Base-by-base conservation (phyloP, 78 protist genomes). In the Dictyostelium citrinum region DNA sequence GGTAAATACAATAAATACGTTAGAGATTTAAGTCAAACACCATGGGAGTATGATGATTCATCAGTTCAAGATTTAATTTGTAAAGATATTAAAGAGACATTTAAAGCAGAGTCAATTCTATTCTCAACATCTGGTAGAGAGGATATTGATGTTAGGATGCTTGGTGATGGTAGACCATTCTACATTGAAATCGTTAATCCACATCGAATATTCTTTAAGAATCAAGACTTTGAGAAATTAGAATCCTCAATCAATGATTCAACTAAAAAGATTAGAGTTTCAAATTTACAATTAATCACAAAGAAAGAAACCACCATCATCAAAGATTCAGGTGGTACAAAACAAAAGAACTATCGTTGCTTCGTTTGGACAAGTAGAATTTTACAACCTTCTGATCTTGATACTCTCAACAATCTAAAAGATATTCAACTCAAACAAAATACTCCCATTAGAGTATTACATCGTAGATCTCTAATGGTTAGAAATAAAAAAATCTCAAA, bases 101-200 rank as follows among this genome's bases (percentile, higher is more conserved):
- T 75, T 64, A 39, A 58, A 77, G 29, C 58, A 4, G 92, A 86
- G 16, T 10, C 68, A 22, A 33, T 55, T 20, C 11, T 43, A 17
- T 82, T 64, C 37, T 10, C 84, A 12, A 1, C 93, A 12, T 67
- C 98, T 1, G 99, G 99, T 14, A 93, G 99, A 6, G 99, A 98
- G 46, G 99, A 98, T 67, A 41, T 83, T 20, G 98, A 98, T 60
- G 99, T 98, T 17, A 95, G 99, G 33, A 98, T 98, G 99, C 84
- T 97, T 16, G 98, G 98, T 37, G 9, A 14, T 0, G 99, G 99
- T 17, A 88, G 99, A 24, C 98, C 98, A 10, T 98, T 97, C 64
- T 55, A 96, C 1, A 37, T 98, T 1, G 98, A 97, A 84, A 22
- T 97, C 14, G 17, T 20, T 5, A 72, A 97, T 51, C 90, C 98